Base-by-base conservation (phyloP, 2,329 filamentous ascomycete genomes). In the Nothophaeocryptopus gaeumannii region DNA sequence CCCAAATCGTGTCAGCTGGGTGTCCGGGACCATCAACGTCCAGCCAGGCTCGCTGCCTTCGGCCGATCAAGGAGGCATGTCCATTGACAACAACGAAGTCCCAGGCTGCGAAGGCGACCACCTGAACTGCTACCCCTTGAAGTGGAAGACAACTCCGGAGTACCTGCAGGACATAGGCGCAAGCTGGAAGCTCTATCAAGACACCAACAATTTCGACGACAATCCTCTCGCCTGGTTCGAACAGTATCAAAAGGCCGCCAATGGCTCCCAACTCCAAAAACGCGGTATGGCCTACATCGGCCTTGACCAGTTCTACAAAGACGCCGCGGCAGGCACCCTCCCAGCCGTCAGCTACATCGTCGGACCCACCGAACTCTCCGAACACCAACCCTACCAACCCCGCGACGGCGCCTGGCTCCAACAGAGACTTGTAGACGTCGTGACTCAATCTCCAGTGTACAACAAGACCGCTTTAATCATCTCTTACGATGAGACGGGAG, bases 331-430 rank as follows among this genome's bases (percentile, higher is more conserved):
- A 38, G 78, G 78, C 2, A 76, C 70, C 1, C 69, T 82, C 0
- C 78, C 78, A 0, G 72, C 74, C 46, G 62, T 81, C 35, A 76
- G 72, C 37, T 79, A 76, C 60, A 76, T 80, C 31, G 70, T 78
- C 54, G 68, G 74, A 3, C 77, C 77, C 0, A 64, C 68, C 8
- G 73, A 79, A 52, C 65, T 81, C 4, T 78, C 75, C 0, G 78
- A 81, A 60, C 78, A 81, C 58, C 72, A 77, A 2, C 77, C 78
- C 0, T 79, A 75, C 57, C 69, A 71, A 36, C 78, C 78, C 1
- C 73, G 71, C 50, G 78, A 81, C 50, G 78, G 78, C 11, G 77
- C 70, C 3, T 81, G 78, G 77, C 66, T 81, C 32, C 75, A 80
- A 59, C 73, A 76, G 59, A 67, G 77, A 58, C 68, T 81, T 5